Base-by-base conservation (phyloP, 768 basidiomycete species). In the Mycena galopus region DNA sequence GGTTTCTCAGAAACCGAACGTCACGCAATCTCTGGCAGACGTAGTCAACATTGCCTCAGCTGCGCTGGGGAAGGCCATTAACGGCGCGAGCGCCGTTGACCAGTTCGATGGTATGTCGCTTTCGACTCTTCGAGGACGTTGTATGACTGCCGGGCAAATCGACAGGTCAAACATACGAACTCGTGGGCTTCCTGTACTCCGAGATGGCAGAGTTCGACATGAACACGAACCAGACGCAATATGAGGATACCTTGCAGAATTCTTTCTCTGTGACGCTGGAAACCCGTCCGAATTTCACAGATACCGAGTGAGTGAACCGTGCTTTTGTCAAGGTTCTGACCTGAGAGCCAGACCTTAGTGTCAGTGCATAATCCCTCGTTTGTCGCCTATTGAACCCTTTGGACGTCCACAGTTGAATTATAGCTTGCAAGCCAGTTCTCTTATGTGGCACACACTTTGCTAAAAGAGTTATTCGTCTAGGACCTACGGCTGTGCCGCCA, bases 1-100 rank as follows among this genome's bases (percentile, higher is more conserved):
- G n/a, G n/a, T 33, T 63, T 9, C 79, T 16, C 81, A 67, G 66
- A 67, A 67, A 35, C 42, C 67, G 8, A 60, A 68, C 53, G 25
- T 68, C 16, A 60, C 58, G 30, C 16, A 51, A 12, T 27, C 58
- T 29, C 37, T 12, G 1, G 21, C 47, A 8, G 67, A 30, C 17
- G 30, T 42, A 3, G 60, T 68, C 19, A 14, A 7, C 8, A 53
- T 35, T 23, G 33, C 67, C 56, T 42, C 42, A 42, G 57, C 57
- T 42, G 67, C 67, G 1, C 57, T 68, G 29, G 25, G 37, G 16
- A 59, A 68, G 27, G 67, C 67, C 47, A 37, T 67, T 17, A 42
- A 59, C 50, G 32, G 23, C 27, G 12, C 33, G 30, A 32, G 9
- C 37, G 6, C 21, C 12, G 17, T 25, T 7, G 29, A 53, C 10